Base-by-base conservation (phyloP, 2,329 filamentous ascomycete species). In the Epichloe amarillans region DNA sequence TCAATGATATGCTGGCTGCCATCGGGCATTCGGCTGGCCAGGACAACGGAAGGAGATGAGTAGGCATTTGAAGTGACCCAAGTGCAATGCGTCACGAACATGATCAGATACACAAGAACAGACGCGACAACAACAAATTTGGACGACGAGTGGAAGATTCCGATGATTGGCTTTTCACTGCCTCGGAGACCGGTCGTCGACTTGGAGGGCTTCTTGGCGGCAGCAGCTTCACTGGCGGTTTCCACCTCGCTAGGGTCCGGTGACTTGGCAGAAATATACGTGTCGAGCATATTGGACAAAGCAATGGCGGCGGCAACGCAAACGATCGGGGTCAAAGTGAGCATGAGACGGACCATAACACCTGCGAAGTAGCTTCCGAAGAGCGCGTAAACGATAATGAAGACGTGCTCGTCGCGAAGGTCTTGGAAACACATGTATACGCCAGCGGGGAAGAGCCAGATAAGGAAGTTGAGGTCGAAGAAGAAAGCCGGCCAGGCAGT, bases 41-140 rank as follows among this genome's bases (percentile, higher is more conserved):
- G 74, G 33, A 98, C 93, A 48, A 98, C 93, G 0, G 93, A 98
- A 5, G 93, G 93, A 26, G 93, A 98, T 6, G 93, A 97, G 72
- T 98, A 98, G 23, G 93, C 94, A 64, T 97, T 97, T 5, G 93
- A 97, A 15, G 93, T 98, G 49, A 98, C 93, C 93, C 94, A 98
- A 11, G 93, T 98, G 72, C 93, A 98, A 74, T 98, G 93, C 49
- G 91, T 79, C 51, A 98, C 93, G 64, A 98, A 98, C 54, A 98
- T 76, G 54, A 97, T 70, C 6, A 98, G 79, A 66, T 95, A 98
- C 38, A 87, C 68, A 11, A 82, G 80, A 63, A 90, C 78, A 46
- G 81, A 78, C 42, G 74, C 79, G 26, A 88, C 82, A 38, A 96
- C 80, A n/a, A 86, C 71, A 11, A 78, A 67, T 74, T 95, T 97